Evolutionary conservation across 208 protist species (phyloP).

Genomic region (Trypanosoma conorhini): DNA sequence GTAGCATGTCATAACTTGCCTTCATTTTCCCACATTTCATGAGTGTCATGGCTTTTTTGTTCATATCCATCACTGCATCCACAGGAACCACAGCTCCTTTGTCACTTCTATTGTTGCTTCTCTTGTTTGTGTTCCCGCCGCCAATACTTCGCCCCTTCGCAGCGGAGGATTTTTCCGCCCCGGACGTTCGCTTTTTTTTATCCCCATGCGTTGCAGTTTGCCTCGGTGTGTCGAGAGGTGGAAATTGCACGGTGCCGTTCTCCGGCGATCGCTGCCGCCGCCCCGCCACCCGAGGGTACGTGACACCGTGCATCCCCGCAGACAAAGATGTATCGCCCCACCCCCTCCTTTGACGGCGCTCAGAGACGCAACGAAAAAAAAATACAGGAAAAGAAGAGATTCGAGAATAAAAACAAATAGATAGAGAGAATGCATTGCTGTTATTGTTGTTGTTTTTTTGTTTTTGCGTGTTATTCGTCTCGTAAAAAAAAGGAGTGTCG

Average conservation of each 20-base stretch:
- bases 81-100: slow-evolving; percentile 14
- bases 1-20: slow-evolving; percentile 36
- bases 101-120: not conserved
- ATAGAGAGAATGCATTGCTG: slow-evolving; percentile 3
- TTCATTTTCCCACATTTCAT: slow-evolving; percentile 46
- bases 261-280: not conserved
- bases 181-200: not conserved
- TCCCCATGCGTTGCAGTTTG: not conserved
- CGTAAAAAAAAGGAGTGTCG: not conserved
- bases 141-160: not conserved
- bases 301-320: slow-evolving; percentile 10
- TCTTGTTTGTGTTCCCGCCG: not conserved
- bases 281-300: not conserved
- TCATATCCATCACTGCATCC: slow-evolving; percentile 56
- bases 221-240: not conserved
- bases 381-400: slow-evolving; percentile 18
- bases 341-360: not conserved
- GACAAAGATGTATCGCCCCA: not conserved
- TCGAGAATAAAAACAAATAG: slow-evolving; percentile 21
- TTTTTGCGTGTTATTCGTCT: not conserved
- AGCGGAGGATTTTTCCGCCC: not conserved
- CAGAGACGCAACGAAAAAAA: slow-evolving; percentile 19
- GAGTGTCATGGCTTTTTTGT: slow-evolving; percentile 68
- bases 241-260: not conserved
- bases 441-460: no score